Base-by-base conservation (phyloP, 1,139 yeast genomes). In the Meyerozyma guilliermondii region DNA sequence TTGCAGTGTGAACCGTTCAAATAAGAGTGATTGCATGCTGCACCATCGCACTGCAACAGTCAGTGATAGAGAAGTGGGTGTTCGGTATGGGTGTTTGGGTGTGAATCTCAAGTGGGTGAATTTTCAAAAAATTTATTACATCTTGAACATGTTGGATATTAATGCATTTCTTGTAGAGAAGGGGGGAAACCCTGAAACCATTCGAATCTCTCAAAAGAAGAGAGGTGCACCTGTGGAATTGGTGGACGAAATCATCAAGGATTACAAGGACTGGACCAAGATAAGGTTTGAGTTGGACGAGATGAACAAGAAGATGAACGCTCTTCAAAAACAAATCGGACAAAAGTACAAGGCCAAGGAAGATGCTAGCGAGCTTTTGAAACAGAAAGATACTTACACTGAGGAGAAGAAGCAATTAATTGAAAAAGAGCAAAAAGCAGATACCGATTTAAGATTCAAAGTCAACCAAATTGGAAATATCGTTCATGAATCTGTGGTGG, bases 171-270 rank as follows among this genome's bases (percentile, higher is more conserved):
- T 92, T 55, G 95, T 83, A 55, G 98, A 92, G 63, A 89, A 88
- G 68, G 98, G 98, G 47, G 98, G 98, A 52, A 80, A 89, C 65
- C 97, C 98, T 37, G 94, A 89, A 54, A 72, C 74, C 49, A 88
- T 92, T 60, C 85, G 85, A 63, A 81, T 73, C 56, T 89, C 98
- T 31, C 98, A 92, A 68, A 80, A 74, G 66, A 95, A 95, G 52
- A 87, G 99, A 74, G 96, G 96, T 47, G 98, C 81, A 55, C 73
- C 94, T 28, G 98, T 89, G 42, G 98, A 92, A 66, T 62, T 92
- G 44, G 98, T 92, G 39, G 99, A 92, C 62, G 97, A 92, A 68
- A 89, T 92, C 62, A 87, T 94, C 62, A 74, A 72, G 50, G 96
- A 83, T 53, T 92, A 92, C 77, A 87, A 87, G 68, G 81, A 79